These are phyloP conservation scores for Olyra latifolia DNA, from an alignment of 176 grass and related monocot genomes.

Conservation along the genomic window DNA sequence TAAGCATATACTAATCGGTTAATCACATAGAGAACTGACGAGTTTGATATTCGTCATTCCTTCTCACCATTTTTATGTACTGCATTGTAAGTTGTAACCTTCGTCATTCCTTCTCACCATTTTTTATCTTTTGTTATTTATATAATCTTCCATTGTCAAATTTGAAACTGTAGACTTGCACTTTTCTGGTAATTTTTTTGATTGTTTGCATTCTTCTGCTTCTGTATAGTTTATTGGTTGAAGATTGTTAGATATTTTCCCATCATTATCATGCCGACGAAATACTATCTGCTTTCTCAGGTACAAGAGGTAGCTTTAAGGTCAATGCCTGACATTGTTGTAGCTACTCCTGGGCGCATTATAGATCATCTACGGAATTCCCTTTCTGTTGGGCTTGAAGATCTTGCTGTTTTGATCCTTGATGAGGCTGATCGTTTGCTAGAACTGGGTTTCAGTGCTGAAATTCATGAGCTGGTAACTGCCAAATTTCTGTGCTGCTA, in stretches of 20 bases:
- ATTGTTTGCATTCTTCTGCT: slow-evolving; percentile 5
- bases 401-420: slow-evolving; percentile 93
- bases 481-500: slow-evolving; percentile 16
- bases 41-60: background rate
- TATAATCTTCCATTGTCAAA: background rate
- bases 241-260: background rate
- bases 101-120: background rate
- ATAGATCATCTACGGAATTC: slow-evolving; percentile 94
- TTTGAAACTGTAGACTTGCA: background rate
- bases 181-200: slow-evolving; percentile 1
- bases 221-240: slow-evolving; percentile 8
- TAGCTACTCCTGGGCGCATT: slow-evolving; percentile 92
- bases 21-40: background rate
- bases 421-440: slow-evolving; percentile 95
- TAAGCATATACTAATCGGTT: background rate
- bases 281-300: slow-evolving; percentile 47
- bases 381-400: slow-evolving; percentile 88
- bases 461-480: slow-evolving; percentile 88
- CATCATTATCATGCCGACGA: slow-evolving; percentile 13
- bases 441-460: slow-evolving; percentile 93
- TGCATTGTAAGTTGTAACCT: background rate
- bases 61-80: background rate
- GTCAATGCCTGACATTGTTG: slow-evolving; percentile 97
- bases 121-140: background rate
- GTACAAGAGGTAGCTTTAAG: slow-evolving; percentile 87